Evolutionary conservation across 495 filamentous ascomycete species (phyloP), one percentile per base, ranked within the genome.

Genomic region (Penicillium psychrofluorescens): DNA sequence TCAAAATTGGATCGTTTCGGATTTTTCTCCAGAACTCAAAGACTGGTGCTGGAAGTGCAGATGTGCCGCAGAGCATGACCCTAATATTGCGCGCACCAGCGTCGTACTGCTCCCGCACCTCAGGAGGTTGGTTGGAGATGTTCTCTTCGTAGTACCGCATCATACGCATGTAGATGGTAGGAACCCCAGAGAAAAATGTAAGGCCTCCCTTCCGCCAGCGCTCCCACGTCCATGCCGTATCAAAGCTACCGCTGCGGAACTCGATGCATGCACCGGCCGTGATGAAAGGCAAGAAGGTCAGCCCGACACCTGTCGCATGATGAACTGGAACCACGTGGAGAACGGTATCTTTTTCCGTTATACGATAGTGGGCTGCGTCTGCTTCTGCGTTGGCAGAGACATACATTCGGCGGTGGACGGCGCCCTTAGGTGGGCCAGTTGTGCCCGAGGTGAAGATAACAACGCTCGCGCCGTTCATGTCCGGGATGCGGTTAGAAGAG

Each of bases 101-200:
- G 6, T 68, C 43, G 48, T 74, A 74, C 29, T 55, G 39, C 33
- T 50, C 43, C 43, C 53, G 35, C 28, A 52, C 15, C 46, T 49
- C 41, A 55, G 54, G 38, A 51, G 44, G 2, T 27, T 53, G 46
- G 14, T 44, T 44, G 1, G 52, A 43, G 33, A 58, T 58, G 1
- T 51, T 53, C 11, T 55, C 56, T 46, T 74, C 64, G 44, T 63
- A 76, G 39, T 74, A 67, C 11, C 67, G 51, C 58, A 58, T 58
- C 70, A 76, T 64, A 0, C 72, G 66, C 62, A 71, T 74, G 35
- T 72, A 76, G 7, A 76, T 74, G 4, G 72, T 76, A 8, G 72
- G 72, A 6, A 76, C 72, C 7, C 70, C 72, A 12, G 64, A 68
- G 46, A 76, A 76, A 40, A 76, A 63, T 0, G 68, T 72, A 7